A percentile compares a stretch with the other conserved stretches of the same genome.
These are phyloP conservation scores for Ganoderma lucidum DNA, from an alignment of 1,284 basidiomycete genomes.

Conservation along the genomic window DNA sequence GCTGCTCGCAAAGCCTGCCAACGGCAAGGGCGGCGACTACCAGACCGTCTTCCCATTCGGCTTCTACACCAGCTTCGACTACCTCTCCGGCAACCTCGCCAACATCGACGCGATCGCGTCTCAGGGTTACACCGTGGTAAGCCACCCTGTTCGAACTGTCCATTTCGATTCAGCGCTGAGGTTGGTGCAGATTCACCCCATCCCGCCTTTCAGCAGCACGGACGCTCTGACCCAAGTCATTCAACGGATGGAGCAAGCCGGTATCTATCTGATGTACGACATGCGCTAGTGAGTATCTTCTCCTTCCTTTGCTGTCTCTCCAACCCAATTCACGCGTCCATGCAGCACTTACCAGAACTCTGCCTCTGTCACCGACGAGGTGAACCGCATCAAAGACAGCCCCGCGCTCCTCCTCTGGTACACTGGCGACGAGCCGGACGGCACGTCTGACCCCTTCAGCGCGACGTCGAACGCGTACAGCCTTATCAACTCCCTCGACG, in stretches of 20 bases:
- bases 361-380: conserved; percentile 68
- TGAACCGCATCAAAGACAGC: conserved; percentile 69
- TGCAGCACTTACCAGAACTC: conserved; percentile 68
- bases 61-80: conserved; percentile 76
- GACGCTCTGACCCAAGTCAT: conserved; percentile 64
- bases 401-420: conserved; percentile 82
- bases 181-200: conserved; percentile 63
- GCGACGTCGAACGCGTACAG: conserved; percentile 65
- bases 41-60: conserved; percentile 74
- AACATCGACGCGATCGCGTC: conserved; percentile 63
- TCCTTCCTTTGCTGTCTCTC: background rate
- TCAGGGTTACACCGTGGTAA: conserved; percentile 54
- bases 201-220: conserved; percentile 68
- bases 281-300: conserved; percentile 67
- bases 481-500: conserved; percentile 71
- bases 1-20: conserved; percentile 64
- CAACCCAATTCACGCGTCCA: background rate
- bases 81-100: conserved; percentile 63
- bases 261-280: conserved; percentile 80
- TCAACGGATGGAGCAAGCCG: conserved; percentile 75
- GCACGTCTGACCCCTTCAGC: conserved; percentile 68
- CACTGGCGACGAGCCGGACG: conserved; percentile 81
- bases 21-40: conserved; percentile 58
- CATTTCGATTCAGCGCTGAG: conserved; percentile 2
- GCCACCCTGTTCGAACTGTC: background rate